Percentiles rank a stretch among this genome's conserved stretches.
Evolutionary conservation across 1,284 basidiomycete genomes (phyloP).

Genomic region (Puccinia novopanici): DNA sequence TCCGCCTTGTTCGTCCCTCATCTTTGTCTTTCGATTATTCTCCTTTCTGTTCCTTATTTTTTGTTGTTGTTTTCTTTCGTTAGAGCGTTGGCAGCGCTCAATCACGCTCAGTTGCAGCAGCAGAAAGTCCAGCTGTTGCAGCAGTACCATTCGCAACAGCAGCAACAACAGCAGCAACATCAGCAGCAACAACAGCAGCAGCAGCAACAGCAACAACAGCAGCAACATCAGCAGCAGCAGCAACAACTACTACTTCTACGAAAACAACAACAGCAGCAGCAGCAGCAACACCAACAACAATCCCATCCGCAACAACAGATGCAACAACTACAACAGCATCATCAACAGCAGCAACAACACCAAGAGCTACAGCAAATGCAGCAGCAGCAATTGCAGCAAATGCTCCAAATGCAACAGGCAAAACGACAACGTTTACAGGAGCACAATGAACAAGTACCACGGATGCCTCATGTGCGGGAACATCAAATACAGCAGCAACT

Average conservation of each 20-base stretch:
- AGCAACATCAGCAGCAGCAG: not conserved
- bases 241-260: not conserved
- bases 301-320: not conserved
- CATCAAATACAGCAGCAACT: not conserved
- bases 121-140: not conserved
- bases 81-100: not conserved
- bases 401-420: no score
- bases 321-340: not conserved
- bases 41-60: not conserved
- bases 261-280: not conserved
- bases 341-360: not conserved
- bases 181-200: not conserved
- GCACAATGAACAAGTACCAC: not conserved
- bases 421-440: not conserved
- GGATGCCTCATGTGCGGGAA: not conserved
- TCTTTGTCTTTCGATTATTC: not conserved
- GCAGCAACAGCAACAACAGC: not conserved
- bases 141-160: not conserved
- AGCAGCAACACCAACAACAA: conserved; percentile 1
- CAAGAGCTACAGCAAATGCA: no score
- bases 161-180: not conserved
- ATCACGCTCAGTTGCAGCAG: not conserved
- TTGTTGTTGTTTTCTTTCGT: not conserved
- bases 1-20: not conserved
- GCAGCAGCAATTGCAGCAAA: no score